Evolutionary conservation across 257 asterid species (phyloP), one percentile per base, ranked within the genome.

Genomic region (Scutellaria galericulata): DNA sequence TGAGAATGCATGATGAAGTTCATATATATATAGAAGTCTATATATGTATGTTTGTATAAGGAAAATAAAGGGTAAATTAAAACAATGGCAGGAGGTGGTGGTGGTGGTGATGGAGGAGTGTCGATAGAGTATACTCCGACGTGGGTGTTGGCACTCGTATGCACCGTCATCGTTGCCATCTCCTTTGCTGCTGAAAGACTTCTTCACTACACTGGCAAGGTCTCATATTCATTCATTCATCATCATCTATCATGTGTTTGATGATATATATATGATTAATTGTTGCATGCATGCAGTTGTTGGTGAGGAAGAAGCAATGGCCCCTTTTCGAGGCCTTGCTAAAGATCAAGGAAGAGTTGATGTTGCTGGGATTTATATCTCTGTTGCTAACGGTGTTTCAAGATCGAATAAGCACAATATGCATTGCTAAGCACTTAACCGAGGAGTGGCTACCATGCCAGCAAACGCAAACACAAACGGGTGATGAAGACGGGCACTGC

Each of bases 281-380:
- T 13, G 10, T 12, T 11, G 14, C 4, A 0, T 14, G n/a, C 10
- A 3, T 52, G 67, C 90, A 88, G 91, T 86, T 77, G 73, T 64
- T 84, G 75, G 71, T 81, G 52, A 84, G 76, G 81, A 86, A 84
- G 68, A 80, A 79, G 13, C 95, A 86, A 71, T 77, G 78, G 58
- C 88, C 91, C 37, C 88, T 88, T 7, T 88, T 75, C 78, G 84
- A 79, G 66, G 91, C 95, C 47, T 64, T 88, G 60, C 84, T 75
- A 48, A 88, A 88, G 72, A 84, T 88, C 51, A 88, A 88, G 77
- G 91, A 86, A 86, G 94, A 88, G 79, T 35, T 88, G 85, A 88
- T 88, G 94, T 79, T 87, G 68, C 67, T 87, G 76, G 93, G 93
- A 18, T 87, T 87, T 44, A 87, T 87, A 78, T 87, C 93, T 47